Evolutionary conservation across 495 filamentous ascomycete species (phyloP).

Genomic region (Rostrohypoxylon terebratum): DNA sequence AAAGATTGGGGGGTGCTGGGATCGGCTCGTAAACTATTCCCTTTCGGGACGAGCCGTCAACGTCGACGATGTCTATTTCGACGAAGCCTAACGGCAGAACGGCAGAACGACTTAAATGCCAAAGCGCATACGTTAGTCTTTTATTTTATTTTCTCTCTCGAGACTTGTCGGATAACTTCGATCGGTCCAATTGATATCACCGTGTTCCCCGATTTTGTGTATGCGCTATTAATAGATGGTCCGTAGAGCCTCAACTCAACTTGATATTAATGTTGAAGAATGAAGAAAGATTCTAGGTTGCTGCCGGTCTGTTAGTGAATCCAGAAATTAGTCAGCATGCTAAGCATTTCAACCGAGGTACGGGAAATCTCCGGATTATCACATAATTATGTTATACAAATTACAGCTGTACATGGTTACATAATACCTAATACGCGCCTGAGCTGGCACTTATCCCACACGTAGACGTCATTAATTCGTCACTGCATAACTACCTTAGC

Average conservation of each 20-base stretch:
- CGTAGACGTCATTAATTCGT: slow-evolving; percentile 44
- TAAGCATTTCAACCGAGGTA: too few relatives aligned
- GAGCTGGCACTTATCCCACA: slow-evolving; percentile 27
- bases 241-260: not conserved
- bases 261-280: not conserved
- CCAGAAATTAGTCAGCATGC: too few relatives aligned
- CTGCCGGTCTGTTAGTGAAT: not conserved
- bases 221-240: not conserved
- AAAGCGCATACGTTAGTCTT: not conserved
- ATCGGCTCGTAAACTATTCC: slow-evolving; percentile 21
- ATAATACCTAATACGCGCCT: not conserved
- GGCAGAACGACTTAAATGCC: not conserved
- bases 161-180: not conserved
- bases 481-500: slow-evolving; percentile 19
- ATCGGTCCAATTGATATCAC: not conserved
- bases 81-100: not conserved
- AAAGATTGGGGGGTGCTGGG: not conserved
- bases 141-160: not conserved
- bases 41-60: slow-evolving; percentile 2
- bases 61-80: slow-evolving; percentile 1
- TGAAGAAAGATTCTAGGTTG: not conserved
- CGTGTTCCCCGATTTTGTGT: not conserved
- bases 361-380: not conserved
- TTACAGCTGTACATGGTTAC: not conserved
- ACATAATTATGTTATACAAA: not conserved